Conservation (phyloP, 1,139 yeast species). For the Diutina catenulata region DNA sequence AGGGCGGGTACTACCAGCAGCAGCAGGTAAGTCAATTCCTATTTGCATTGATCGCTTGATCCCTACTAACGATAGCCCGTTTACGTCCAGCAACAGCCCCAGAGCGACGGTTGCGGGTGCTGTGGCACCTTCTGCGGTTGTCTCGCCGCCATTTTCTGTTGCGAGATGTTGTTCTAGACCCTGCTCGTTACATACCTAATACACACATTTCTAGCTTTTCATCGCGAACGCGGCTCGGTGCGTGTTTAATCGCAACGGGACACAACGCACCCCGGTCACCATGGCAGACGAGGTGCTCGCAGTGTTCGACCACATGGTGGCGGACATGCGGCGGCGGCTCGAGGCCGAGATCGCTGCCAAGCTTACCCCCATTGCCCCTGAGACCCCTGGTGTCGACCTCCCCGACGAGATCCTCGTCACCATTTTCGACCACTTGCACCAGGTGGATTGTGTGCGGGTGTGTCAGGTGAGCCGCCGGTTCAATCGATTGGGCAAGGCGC, state of each 20-base stretch:
- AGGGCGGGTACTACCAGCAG: slow-evolving; percentile 4
- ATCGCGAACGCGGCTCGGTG: too few species aligned
- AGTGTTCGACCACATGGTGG: not conserved
- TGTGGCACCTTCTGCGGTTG: slow-evolving; percentile 5
- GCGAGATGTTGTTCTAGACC: slow-evolving; percentile 5
- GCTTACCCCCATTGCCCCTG: not conserved
- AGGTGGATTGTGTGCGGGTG: not conserved
- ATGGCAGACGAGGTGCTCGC: slow-evolving; percentile 4
- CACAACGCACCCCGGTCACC: too few species aligned
- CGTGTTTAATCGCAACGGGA: too few species aligned
- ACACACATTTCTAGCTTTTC: too few species aligned
- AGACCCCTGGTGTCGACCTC: not conserved
- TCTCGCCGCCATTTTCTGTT: slow-evolving; percentile 4
- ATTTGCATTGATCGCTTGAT: not conserved
- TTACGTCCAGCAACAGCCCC: slow-evolving; percentile 4
- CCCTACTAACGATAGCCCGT: slow-evolving; percentile 4
- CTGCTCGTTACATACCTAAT: too few species aligned
- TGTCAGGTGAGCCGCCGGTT: slow-evolving; percentile 1
- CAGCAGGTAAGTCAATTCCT: not conserved
- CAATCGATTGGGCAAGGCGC: not conserved
- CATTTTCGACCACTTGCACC: not conserved
- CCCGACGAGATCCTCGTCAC: slow-evolving; percentile 2
- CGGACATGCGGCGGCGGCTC: not conserved
- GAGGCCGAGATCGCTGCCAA: not conserved
- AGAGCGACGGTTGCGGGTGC: slow-evolving; percentile 2